A percentile compares a stretch with the other conserved stretches of the same genome.
Conservation (phyloP, 129 eudicot genomes). For the Artemisia argyi region DNA sequence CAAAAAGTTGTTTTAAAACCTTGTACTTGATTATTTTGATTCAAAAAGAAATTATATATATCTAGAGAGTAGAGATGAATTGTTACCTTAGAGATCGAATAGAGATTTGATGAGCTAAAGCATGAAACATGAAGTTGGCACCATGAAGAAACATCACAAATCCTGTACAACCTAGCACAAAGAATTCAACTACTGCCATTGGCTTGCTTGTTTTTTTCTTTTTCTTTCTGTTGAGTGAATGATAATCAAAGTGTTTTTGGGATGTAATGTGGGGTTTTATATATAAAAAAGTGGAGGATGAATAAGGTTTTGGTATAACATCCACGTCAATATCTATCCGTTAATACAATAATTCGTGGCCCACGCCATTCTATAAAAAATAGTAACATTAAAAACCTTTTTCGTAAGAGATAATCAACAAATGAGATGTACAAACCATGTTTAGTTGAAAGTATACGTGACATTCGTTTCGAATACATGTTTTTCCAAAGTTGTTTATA, state of each 20-base stretch:
- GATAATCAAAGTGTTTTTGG: not conserved
- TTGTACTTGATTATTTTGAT: not conserved
- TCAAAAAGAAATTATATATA: not conserved
- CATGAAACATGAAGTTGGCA: constrained; percentile 69
- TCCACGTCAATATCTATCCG: constrained; percentile 10
- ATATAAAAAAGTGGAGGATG: not conserved
- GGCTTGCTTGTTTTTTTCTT: not conserved
- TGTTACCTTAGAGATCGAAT: constrained; percentile 57
- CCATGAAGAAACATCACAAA: constrained; percentile 69
- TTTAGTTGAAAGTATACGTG: too few species aligned
- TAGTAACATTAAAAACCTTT: too few species aligned
- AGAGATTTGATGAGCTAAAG: constrained; percentile 47
- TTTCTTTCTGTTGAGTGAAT: not conserved
- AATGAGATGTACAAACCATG: too few species aligned
- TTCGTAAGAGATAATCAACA: too few species aligned
- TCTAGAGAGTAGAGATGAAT: not conserved
- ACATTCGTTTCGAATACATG: too few species aligned
- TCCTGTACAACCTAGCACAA: constrained; percentile 64
- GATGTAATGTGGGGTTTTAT: not conserved
- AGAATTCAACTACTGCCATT: constrained; percentile 47
- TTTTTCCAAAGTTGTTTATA: too few species aligned
- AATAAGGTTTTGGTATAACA: not conserved
- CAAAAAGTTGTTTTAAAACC: too few species aligned
- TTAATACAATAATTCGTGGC: not conserved
- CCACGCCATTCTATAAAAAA: not conserved